Conservation (phyloP, 208 protist genomes). For the Wallacemonas collosoma region DNA sequence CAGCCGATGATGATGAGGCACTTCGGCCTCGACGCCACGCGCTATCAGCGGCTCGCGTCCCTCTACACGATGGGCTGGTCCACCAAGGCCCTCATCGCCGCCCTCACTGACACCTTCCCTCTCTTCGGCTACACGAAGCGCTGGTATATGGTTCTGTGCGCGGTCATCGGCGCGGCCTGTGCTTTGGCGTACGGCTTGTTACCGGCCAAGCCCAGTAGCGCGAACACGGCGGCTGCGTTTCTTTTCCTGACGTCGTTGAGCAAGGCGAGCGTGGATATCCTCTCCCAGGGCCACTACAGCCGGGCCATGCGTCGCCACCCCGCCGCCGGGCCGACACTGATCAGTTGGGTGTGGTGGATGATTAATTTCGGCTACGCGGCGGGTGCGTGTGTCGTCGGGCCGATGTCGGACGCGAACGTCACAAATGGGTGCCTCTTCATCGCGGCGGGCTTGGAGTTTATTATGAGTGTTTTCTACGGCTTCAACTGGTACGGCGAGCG, state of each 20-base stretch:
- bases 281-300: conserved; percentile 47
- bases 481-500: conserved; percentile 48
- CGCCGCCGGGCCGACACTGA: conserved; percentile 28
- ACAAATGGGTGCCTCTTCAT: conserved; percentile 29
- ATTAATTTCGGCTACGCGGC: conserved; percentile 35
- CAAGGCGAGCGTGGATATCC: conserved; percentile 41
- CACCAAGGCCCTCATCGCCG: conserved; percentile 34
- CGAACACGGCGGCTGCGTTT: conserved; percentile 21
- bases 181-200: conserved; percentile 26
- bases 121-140: conserved; percentile 51
- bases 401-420: conserved; percentile 32
- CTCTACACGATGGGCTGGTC: conserved; percentile 38
- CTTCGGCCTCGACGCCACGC: conserved; percentile 27
- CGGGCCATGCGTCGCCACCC: conserved; percentile 37
- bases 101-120: conserved; percentile 35
- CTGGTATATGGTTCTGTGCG: conserved; percentile 37
- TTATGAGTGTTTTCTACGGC: conserved; percentile 23
- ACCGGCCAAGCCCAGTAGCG: conserved; percentile 23
- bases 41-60: conserved; percentile 35
- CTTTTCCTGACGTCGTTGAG: conserved; percentile 30
- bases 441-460: conserved; percentile 26
- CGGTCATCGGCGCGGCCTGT: conserved; percentile 24
- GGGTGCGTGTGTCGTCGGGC: conserved; percentile 25
- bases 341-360: conserved; percentile 51
- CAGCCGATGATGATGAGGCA: conserved; percentile 27